Evolutionary conservation across 495 filamentous ascomycete genomes (phyloP), one percentile per base, ranked within the genome.

Genomic region (Penicillium salamii): DNA sequence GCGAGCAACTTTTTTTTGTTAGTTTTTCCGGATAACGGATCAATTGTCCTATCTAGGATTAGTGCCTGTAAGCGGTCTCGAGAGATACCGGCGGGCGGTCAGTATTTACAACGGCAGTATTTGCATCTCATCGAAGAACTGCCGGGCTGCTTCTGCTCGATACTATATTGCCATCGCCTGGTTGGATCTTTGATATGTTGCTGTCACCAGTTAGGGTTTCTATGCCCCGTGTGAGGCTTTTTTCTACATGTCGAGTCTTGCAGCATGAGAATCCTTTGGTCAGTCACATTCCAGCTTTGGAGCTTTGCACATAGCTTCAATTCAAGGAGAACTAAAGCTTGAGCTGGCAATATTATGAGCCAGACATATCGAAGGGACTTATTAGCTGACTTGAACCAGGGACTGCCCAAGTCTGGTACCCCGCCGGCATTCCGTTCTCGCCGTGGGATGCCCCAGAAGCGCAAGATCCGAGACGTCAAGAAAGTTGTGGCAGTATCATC

Each of bases 221-320:
- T 7, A 48, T 57, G 50, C 29, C 29, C 11, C 12, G 42, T n/a
- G 51, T 56, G 40, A 63, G 68, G 42, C 29, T 85, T 32, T 84
- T 95, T 52, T 89, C 88, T 9, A 83, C 84, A 0, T 57, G 82
- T 19, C 68, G 80, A 39, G 52, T 58, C 13, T 74, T 91, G 6
- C 75, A 71, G n/a, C 92, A 97, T 87, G 91, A 96, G 42, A 97
- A 96, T 59, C 92, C 92, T 1, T 67, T 96, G 64, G 92, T 95
- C 72, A 59, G 67, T 58, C 38, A n/a, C n/a, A n/a, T n/a, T n/a
- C n/a, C n/a, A n/a, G n/a, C n/a, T n/a, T n/a, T n/a, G n/a, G 24
- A 21, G 18, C 14, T 31, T 18, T n/a, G 31, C 31, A 54, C n/a
- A 21, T n/a, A 2, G 33, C 19, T 23, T 36, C 18, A 21, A 23